These are phyloP conservation scores for Aspergillus fijiensis DNA, from an alignment of 2,329 filamentous ascomycete genomes.

Conservation along the genomic window DNA sequence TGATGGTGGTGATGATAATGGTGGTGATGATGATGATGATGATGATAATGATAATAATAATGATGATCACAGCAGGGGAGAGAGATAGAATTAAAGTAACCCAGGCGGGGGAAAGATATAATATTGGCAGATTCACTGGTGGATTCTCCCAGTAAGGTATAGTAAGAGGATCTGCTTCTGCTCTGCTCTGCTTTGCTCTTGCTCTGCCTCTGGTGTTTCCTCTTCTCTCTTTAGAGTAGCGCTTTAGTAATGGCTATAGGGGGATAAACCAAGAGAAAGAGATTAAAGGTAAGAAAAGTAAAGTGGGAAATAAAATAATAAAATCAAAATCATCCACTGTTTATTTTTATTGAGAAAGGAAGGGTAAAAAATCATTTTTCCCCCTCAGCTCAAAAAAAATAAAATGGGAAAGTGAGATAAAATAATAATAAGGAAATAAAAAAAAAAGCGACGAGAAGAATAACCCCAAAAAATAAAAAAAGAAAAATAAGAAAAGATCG, in stretches of 20 bases:
- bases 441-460: background rate
- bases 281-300: slow-evolving; percentile 9
- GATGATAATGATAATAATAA: background rate
- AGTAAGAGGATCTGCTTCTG: background rate
- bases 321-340: background rate
- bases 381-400: background rate
- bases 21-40: background rate
- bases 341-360: background rate
- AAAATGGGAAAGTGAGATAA: background rate
- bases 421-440: background rate
- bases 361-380: background rate
- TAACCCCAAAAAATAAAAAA: slow-evolving; percentile 1
- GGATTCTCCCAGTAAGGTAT: slow-evolving; percentile 12
- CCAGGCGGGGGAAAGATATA: slow-evolving; percentile 5
- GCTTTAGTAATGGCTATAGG: slow-evolving; percentile 6
- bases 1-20: background rate
- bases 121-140: slow-evolving; percentile 5
- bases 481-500: slow-evolving; percentile 7
- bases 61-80: background rate
- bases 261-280: slow-evolving; percentile 2
- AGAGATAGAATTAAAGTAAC: slow-evolving; percentile 2
- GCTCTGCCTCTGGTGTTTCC: slow-evolving; percentile 1
- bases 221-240: background rate
- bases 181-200: slow-evolving; percentile 3
- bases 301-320: background rate